phyloP scores from a whole-genome alignment of 192 early-diverging fungal genomes.

The Coemansia sp. region DNA sequence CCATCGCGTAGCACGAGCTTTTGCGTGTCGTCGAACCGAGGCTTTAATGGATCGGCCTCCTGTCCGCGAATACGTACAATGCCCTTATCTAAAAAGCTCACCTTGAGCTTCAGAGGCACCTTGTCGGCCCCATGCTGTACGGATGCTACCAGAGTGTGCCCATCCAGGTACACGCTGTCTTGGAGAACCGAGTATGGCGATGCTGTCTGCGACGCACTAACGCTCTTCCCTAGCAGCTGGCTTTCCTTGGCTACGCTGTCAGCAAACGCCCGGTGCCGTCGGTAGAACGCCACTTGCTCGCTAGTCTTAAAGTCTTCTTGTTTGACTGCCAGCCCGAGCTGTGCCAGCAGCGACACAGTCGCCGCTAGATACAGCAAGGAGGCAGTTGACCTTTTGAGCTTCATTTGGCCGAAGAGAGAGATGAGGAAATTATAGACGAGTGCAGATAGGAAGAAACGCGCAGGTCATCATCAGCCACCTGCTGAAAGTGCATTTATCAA shows the following conservation, averaged over 20 bases:
- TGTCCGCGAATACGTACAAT: slow-evolving; percentile 63
- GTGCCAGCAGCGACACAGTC: slow-evolving; percentile 21
- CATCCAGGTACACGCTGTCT: slow-evolving; percentile 60
- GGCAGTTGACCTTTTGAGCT: background rate
- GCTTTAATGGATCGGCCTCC: slow-evolving; percentile 65
- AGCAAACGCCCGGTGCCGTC: slow-evolving; percentile 83
- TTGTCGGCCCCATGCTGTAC: slow-evolving; percentile 31
- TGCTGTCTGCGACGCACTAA: slow-evolving; percentile 15
- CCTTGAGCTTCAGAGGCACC: slow-evolving; percentile 39
- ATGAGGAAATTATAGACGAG: background rate
- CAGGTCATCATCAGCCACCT: background rate
- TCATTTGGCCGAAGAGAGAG: slow-evolving; percentile 15
- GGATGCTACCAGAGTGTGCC: slow-evolving; percentile 29
- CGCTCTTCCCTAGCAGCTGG: slow-evolving; percentile 20
- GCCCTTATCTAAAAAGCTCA: slow-evolving; percentile 61
- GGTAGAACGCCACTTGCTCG: slow-evolving; percentile 83
- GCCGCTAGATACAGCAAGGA: slow-evolving; percentile 28
- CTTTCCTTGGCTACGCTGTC: slow-evolving; percentile 57
- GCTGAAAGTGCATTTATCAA: too few species aligned
- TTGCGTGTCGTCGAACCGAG: slow-evolving; percentile 70
- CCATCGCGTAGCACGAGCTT: slow-evolving; percentile 60
- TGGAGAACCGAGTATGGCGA: slow-evolving; percentile 69
- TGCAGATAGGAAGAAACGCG: background rate
- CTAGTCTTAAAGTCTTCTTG: slow-evolving; percentile 91
- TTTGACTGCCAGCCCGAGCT: slow-evolving; percentile 61